Conservation (phyloP, 306 rosid genomes). For the Casuarina equisetifolia region DNA sequence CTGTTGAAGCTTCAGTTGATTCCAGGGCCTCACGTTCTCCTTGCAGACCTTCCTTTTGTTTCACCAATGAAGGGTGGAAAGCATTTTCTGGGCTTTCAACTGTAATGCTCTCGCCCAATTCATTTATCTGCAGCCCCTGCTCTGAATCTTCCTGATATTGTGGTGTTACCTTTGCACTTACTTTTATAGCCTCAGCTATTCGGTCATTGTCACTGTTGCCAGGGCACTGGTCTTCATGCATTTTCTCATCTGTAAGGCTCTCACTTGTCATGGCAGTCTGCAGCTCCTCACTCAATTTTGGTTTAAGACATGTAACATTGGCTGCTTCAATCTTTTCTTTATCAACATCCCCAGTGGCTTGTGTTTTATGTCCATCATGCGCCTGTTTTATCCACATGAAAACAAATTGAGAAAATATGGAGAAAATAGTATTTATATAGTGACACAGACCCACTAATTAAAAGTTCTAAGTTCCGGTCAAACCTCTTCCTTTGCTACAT, state of each 20-base stretch:
- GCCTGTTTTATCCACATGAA: constrained; percentile 26
- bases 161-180: constrained; percentile 3
- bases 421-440: background rate
- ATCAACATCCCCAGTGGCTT: constrained; percentile 7
- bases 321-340: constrained; percentile 21
- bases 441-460: background rate
- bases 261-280: constrained; percentile 23
- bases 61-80: background rate
- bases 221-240: constrained; percentile 6
- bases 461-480: background rate
- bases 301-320: constrained; percentile 8
- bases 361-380: constrained; percentile 14
- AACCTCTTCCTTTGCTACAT: constrained; percentile 24
- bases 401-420: background rate
- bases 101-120: constrained; percentile 1
- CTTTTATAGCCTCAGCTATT: constrained; percentile 9
- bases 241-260: constrained; percentile 16
- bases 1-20: background rate
- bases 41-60: background rate
- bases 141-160: constrained; percentile 17
- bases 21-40: background rate
- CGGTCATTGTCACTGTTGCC: constrained; percentile 5
- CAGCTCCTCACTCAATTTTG: constrained; percentile 22
- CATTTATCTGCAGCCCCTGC: constrained; percentile 10
- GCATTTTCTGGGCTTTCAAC: constrained; percentile 3